Evolutionary conservation across 805 yeast species (phyloP), one percentile per base, ranked within the genome.

Genomic region (Sungouiella thailandica): DNA sequence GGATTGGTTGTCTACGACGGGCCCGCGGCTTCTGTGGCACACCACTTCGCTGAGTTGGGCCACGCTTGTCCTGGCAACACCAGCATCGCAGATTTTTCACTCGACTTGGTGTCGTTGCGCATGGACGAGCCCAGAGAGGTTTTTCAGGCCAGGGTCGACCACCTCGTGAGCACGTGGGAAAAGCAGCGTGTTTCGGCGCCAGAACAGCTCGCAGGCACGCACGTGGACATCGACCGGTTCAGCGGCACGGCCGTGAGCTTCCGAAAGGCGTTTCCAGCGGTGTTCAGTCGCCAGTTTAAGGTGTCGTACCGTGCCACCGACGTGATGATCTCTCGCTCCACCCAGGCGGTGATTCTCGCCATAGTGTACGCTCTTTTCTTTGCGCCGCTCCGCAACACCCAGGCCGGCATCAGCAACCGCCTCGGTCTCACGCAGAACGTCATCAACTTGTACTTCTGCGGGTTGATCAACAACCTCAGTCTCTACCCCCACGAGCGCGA

Each of bases 381-480:
- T 62, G 52, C 70, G 0, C 68, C 71, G 3, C 53, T 66, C 33
- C 56, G 41, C 28, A 53, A 62, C 36, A 40, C 52, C 9, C 57
- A 53, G 32, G 62, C 63, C 17, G 80, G 90, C 22, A 70, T 84
- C 20, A 68, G 68, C 37, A 76, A 85, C 54, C 62, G 94, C 43
- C 57, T 87, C 12, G 95, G 95, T 3, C 59, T 86, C 31, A 70
- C 82, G 3, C 95, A 87, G 54, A 84, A 83, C 49, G 71, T 80
- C 3, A 62, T 81, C 15, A 78, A 86, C 19, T 53, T 86, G 32
- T 86, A 82, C 50, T 87, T 78, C 53, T 78, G 79, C 30, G 96
- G 96, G 1, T 74, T 86, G 71, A 68, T 87, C 35, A 83, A 81
- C 47, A 86, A 85, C 54, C 65, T 86, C 50, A 74, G 89, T 1